phyloP scores from a whole-genome alignment of 345 rosid species.

The Aquilaria malaccensis region DNA sequence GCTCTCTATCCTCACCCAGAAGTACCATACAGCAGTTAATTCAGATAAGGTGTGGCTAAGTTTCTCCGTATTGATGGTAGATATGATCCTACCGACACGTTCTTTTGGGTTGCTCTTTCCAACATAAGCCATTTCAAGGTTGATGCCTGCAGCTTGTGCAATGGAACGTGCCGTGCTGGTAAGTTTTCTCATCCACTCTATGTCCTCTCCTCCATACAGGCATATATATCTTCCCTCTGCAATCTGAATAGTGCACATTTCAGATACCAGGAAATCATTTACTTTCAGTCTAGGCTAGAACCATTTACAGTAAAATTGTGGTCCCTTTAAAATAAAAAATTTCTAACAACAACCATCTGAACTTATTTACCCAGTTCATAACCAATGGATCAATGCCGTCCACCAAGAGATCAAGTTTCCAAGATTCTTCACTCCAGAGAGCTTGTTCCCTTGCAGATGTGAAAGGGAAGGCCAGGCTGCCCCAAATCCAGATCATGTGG shows the following conservation, averaged over 20 bases:
- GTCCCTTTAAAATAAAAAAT: no score
- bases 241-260: slow-evolving; percentile 23
- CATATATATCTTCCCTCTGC: slow-evolving; percentile 43
- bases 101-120: slow-evolving; percentile 64
- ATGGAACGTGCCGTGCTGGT: slow-evolving; percentile 25
- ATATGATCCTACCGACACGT: slow-evolving; percentile 30
- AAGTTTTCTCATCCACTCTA: slow-evolving; percentile 57
- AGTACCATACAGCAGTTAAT: slow-evolving; percentile 39
- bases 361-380: slow-evolving; percentile 35
- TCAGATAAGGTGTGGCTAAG: slow-evolving; percentile 37
- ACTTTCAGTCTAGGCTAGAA: background rate
- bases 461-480: slow-evolving; percentile 65
- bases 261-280: background rate
- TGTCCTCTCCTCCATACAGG: slow-evolving; percentile 75
- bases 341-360: no score
- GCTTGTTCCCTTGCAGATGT: slow-evolving; percentile 44
- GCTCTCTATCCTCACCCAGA: slow-evolving; percentile 44
- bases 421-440: slow-evolving; percentile 57
- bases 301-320: background rate
- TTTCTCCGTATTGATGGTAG: slow-evolving; percentile 22
- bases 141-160: slow-evolving; percentile 31
- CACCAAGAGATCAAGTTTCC: slow-evolving; percentile 54
- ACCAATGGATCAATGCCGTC: slow-evolving; percentile 39
- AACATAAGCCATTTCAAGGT: slow-evolving; percentile 53
- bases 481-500: slow-evolving; percentile 89